phyloP scores from a whole-genome alignment of 1,284 basidiomycete genomes.

The Apiotrichum siamense region DNA sequence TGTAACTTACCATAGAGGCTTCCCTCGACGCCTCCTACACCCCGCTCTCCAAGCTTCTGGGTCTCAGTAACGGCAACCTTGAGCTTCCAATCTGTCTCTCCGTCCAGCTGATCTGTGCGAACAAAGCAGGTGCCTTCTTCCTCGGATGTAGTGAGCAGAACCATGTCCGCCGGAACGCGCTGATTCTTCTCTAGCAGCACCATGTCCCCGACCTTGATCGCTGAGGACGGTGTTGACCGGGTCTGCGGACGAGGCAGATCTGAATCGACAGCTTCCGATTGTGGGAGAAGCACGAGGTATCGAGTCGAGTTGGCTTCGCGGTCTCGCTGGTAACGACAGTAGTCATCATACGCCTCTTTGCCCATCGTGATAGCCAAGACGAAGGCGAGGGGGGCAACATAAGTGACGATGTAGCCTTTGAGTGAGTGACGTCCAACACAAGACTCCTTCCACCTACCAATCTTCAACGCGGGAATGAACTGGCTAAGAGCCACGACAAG shows the following conservation, averaged over 20 bases:
- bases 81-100: conserved; percentile 99
- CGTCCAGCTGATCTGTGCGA: conserved; percentile 94
- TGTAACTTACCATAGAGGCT: conserved; percentile 68
- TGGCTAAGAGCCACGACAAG: conserved; percentile 93
- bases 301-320: conserved; percentile 89
- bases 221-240: conserved; percentile 77
- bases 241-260: conserved; percentile 32
- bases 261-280: conserved; percentile 21
- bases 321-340: conserved; percentile 84
- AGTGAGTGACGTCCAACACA: not conserved
- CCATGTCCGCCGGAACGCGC: conserved; percentile 89
- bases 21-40: conserved; percentile 67
- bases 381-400: conserved; percentile 92
- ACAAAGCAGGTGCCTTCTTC: conserved; percentile 88
- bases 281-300: conserved; percentile 71
- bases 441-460: conserved; percentile 56
- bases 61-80: conserved; percentile 79
- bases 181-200: conserved; percentile 94
- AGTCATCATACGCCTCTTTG: conserved; percentile 98
- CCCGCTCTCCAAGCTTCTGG: conserved; percentile 66
- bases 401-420: conserved; percentile 88
- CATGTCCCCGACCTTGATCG: conserved; percentile 84
- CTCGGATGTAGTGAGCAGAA: conserved; percentile 78
- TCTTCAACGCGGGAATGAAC: conserved; percentile 92
- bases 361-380: conserved; percentile 93